Base-by-base conservation (phyloP, 2,329 filamentous ascomycete species). In the Pseudogymnoascus sp. region DNA sequence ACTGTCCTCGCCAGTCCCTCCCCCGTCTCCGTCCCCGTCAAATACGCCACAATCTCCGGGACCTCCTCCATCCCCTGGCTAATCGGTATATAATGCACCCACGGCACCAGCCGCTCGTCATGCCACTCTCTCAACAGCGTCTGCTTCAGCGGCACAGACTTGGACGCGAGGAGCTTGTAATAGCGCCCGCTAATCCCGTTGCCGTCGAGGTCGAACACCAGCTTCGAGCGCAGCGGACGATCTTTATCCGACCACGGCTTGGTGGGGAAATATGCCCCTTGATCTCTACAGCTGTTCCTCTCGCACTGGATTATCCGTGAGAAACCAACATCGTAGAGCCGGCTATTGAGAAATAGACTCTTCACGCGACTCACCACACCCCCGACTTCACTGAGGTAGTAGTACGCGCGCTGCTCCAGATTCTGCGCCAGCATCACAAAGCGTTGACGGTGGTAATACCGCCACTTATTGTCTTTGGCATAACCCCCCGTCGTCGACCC, bases 11-110 rank as follows among this genome's bases (percentile, higher is more conserved):
- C 89, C 2, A 78, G 79, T 1, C 75, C 74, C 69, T 91, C 88
- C 28, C 67, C 67, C 28, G 26, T 40, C 36, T 74, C 71, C 68
- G 86, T 86, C 1, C 85, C 85, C 1, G 89, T 68, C 68, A 92
- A 90, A 71, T 89, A 91, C 66, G 87, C 82, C 80, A 90, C 80
- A 62, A 90, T 85, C 36, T 83, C 85, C 66, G 85, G 90, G 69
- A 87, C 82, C 70, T 91, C 89, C 23, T 81, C 76, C 68, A 86
- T 90, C 0, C 85, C 82, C 70, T 83, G 87, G 72, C 91, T 87
- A 83, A 92, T 87, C 10, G 89, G 89, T 3, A 91, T 85, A 68
- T 89, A 92, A 74, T 92, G 89, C 69, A 85, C 83, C 89, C 89
- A 93, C 0, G 88, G 80, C 1, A 89, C 76, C 2, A 93, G 78